Percentiles rank a stretch among this genome's conserved stretches.
Evolutionary conservation across 176 grass and related monocot species (phyloP).

Genomic region (Cymbopogon citratus): DNA sequence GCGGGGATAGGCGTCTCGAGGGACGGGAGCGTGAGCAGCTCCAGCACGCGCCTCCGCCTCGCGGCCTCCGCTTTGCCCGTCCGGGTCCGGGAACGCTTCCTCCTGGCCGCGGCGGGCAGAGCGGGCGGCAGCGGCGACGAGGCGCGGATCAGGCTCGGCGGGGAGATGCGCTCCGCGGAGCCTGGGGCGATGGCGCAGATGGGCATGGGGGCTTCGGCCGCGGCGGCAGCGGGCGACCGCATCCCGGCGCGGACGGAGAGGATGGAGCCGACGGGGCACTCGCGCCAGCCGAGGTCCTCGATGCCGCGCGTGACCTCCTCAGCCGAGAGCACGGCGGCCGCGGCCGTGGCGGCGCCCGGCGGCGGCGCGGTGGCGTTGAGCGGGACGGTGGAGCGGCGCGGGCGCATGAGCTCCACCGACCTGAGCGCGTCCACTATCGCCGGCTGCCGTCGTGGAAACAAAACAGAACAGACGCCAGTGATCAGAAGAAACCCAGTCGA

Average conservation of each 20-base stretch:
- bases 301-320: slow-evolving; percentile 42
- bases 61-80: not conserved
- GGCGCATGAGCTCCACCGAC: slow-evolving; percentile 48
- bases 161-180: not conserved
- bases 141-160: not conserved
- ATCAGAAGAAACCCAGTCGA: not conserved
- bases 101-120: not conserved
- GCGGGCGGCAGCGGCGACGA: not conserved
- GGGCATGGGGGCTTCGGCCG: not conserved
- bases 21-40: slow-evolving; percentile 42
- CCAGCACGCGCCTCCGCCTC: slow-evolving; percentile 4
- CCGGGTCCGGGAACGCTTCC: not conserved
- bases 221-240: not conserved
- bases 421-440: slow-evolving; percentile 44
- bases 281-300: slow-evolving; percentile 59
- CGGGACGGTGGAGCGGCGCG: slow-evolving; percentile 42
- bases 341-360: not conserved
- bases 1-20: slow-evolving; percentile 7
- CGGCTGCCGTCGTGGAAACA: not conserved
- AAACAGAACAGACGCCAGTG: not conserved
- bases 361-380: slow-evolving; percentile 24
- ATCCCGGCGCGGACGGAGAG: slow-evolving; percentile 28
- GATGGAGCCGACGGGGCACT: slow-evolving; percentile 57
- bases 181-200: slow-evolving; percentile 18
- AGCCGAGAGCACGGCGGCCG: slow-evolving; percentile 29